A percentile compares a stretch with the other conserved stretches of the same genome.
These are phyloP conservation scores for Halenospora varia DNA, from an alignment of 495 filamentous ascomycete species.

Conservation along the genomic window DNA sequence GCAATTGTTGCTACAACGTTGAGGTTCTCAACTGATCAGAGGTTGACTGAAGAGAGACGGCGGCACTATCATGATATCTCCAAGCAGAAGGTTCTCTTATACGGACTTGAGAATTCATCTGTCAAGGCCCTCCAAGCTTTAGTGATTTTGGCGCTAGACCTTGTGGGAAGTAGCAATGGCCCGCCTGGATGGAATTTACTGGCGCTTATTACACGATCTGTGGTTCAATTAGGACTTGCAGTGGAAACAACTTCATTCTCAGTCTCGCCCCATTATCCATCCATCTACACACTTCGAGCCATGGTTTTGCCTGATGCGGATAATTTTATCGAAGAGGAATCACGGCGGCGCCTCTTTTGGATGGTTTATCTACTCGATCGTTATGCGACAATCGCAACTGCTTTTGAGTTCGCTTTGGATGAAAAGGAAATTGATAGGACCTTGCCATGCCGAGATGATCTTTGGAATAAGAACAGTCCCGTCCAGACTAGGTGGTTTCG, in stretches of 20 bases:
- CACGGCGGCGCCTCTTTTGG: slow-evolving; percentile 80
- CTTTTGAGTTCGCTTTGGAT: slow-evolving; percentile 83
- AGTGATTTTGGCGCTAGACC: slow-evolving; percentile 55
- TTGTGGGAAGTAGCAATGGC: slow-evolving; percentile 53
- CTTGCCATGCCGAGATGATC: slow-evolving; percentile 79
- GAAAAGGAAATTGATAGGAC: slow-evolving; percentile 86
- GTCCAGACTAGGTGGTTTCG: slow-evolving; percentile 82
- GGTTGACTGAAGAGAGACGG: slow-evolving; percentile 66
- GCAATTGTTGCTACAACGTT: slow-evolving; percentile 83
- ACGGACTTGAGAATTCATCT: slow-evolving; percentile 74
- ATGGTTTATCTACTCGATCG: slow-evolving; percentile 87
- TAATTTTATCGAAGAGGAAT: slow-evolving; percentile 86
- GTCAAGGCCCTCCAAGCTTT: slow-evolving; percentile 84
- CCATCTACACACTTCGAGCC: slow-evolving; percentile 80
- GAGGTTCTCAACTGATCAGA: slow-evolving; percentile 69
- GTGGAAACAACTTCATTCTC: slow-evolving; percentile 74
- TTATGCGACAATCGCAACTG: slow-evolving; percentile 83
- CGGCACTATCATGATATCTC: slow-evolving; percentile 72
- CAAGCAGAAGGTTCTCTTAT: slow-evolving; percentile 79
- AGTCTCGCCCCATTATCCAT: slow-evolving; percentile 62
- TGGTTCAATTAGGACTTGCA: slow-evolving; percentile 78
- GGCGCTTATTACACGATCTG: slow-evolving; percentile 78
- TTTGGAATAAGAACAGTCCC: slow-evolving; percentile 77
- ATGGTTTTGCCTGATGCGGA: slow-evolving; percentile 77
- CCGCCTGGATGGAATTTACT: slow-evolving; percentile 82